A percentile compares a stretch with the other conserved stretches of the same genome.
phyloP scores from a whole-genome alignment of 2,329 filamentous ascomycete species.

The Fusarium sp. region DNA sequence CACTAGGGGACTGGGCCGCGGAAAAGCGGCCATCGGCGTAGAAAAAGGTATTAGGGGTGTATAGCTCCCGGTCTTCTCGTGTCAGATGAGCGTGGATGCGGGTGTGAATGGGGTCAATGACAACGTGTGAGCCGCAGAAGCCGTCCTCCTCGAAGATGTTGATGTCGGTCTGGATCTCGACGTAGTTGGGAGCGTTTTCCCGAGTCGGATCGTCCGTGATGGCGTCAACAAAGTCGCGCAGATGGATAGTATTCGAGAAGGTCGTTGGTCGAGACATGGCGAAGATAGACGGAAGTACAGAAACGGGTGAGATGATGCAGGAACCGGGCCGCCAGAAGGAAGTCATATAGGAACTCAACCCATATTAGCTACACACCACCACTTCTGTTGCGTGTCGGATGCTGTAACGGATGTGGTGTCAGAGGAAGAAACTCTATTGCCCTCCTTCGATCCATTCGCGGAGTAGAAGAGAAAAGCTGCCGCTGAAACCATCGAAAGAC shows the following conservation, averaged over 20 bases:
- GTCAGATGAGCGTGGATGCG: neutral
- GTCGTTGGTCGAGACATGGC: neutral
- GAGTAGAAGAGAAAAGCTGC: neutral
- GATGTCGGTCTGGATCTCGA: neutral
- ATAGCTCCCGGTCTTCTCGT: slow-evolving; percentile 2
- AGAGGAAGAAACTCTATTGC: neutral
- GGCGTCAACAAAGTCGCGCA: neutral
- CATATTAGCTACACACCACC: neutral
- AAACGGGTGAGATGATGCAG: neutral
- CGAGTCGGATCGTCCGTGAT: neutral
- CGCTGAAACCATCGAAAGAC: neutral
- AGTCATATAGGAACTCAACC: neutral
- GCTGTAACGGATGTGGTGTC: neutral
- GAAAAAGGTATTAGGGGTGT: neutral
- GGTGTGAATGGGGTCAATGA: neutral
- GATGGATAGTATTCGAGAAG: neutral
- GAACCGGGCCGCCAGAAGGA: neutral
- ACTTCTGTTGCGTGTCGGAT: neutral
- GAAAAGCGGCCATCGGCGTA: slow-evolving; percentile 1
- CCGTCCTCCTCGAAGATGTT: neutral
- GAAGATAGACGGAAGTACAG: neutral
- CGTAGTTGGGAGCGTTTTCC: neutral
- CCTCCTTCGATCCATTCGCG: neutral
- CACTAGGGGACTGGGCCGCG: neutral
- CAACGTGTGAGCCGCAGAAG: neutral